Base-by-base conservation (phyloP, 257 asterid species). In the Linderniella brevidens region DNA sequence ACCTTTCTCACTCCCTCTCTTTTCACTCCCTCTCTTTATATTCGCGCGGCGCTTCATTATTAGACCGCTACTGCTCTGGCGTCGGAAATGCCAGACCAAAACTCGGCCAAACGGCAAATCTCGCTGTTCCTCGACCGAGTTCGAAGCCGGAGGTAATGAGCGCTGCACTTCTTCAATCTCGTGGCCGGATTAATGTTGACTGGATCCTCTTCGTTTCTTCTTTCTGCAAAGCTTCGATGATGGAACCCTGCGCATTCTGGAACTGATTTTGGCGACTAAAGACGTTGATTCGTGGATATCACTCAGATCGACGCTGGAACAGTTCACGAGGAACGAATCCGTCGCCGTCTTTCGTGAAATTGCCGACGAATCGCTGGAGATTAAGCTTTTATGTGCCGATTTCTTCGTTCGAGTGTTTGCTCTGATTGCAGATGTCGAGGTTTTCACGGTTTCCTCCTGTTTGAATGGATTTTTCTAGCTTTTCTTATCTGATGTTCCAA, bases 351-450 rank as follows among this genome's bases (percentile, higher is more conserved):
- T 79, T 47, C 64, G 75, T 17, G 87, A 86, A 65, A 75, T 74
- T 37, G 37, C 70, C 0, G 64, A 50, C 46, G 78, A 77, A 63
- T 44, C 82, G 25, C 61, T 65, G 16, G 69, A 77, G 58, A 54
- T 61, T 37, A 82, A 82, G 80, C 93, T 86, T 37, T 16, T 66
- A 29, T 72, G 74, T 37, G 53, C 78, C 9, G 93, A 86, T 44
- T 82, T 79, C 64, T 67, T 82, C 53, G 65, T 77, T 54, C 80
- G 69, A 11, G 70, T 64, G 61, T 82, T 82, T 57, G 83, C 80
- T 43, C 62, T 75, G 35, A 68, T 82, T 8, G 90, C 86, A 37
- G 94, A 82, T 58, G 70, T 63, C 25, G 87, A 82, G 97, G 97
- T 86, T 14, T 11, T 13, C 5, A 18, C 51, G 19, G 49, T 46